Evolutionary conservation across 129 eudicot genomes (phyloP).

Genomic region (sunflower (Helianthus annuus)): DNA sequence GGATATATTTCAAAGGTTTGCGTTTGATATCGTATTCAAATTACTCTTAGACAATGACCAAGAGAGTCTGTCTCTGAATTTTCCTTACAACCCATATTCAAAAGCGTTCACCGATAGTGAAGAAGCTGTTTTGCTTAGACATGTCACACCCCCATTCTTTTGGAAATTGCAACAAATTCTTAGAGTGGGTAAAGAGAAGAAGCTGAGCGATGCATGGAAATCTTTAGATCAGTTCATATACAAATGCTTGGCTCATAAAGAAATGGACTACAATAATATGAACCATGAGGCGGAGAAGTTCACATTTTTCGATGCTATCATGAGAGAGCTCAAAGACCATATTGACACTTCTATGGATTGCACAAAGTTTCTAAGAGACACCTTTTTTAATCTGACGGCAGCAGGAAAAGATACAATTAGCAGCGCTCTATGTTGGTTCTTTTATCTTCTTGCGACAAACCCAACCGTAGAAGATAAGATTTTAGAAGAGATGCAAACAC

Average conservation of each 20-base stretch:
- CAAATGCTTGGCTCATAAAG: conserved; percentile 7
- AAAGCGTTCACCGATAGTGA: conserved; percentile 29
- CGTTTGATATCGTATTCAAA: conserved; percentile 35
- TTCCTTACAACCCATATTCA: conserved; percentile 22
- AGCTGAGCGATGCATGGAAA: background rate
- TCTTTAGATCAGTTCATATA: conserved; percentile 26
- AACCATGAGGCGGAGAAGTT: background rate
- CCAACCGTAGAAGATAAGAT: too few species aligned
- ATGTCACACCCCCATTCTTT: conserved; percentile 24
- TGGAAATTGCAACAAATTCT: conserved; percentile 47
- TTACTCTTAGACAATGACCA: conserved; percentile 39
- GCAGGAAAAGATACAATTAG: conserved; percentile 59
- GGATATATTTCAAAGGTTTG: conserved; percentile 40
- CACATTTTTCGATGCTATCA: conserved; percentile 20
- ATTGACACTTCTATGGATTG: background rate
- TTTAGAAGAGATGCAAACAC: too few species aligned
- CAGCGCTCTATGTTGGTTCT: conserved; percentile 31
- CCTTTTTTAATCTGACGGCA: conserved; percentile 28
- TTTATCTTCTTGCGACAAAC: too few species aligned
- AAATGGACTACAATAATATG: background rate
- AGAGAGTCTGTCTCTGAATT: conserved; percentile 13
- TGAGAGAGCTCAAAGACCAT: conserved; percentile 14
- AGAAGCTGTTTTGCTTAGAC: conserved; percentile 39
- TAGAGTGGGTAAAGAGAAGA: conserved; percentile 43
- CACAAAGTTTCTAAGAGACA: conserved; percentile 39